Percentiles rank a stretch among this genome's conserved stretches.
Evolutionary conservation across 2,329 filamentous ascomycete genomes (phyloP).

Genomic region (Xylariomycetidae sp.): DNA sequence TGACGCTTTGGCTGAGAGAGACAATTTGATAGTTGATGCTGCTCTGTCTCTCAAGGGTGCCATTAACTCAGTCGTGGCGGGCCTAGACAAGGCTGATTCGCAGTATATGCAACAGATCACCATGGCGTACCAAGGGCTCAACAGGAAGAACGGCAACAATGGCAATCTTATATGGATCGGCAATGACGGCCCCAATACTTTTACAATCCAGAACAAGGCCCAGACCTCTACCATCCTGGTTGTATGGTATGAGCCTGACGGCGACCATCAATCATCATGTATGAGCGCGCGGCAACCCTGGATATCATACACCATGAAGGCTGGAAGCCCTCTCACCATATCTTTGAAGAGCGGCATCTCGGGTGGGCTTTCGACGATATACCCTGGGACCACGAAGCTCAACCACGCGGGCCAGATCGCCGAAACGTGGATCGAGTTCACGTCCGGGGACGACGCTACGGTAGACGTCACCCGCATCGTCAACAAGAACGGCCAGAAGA

Average conservation of each 20-base stretch:
- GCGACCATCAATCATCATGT: conserved; percentile 21
- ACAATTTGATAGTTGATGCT: too few species aligned
- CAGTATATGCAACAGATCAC: conserved; percentile 1
- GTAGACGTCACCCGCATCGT: conserved; percentile 33
- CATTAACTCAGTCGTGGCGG: too few species aligned
- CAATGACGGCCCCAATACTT: conserved; percentile 21
- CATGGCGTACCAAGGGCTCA: conserved; percentile 13
- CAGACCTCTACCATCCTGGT: conserved; percentile 18
- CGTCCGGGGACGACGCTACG: conserved; percentile 26
- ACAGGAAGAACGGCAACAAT: conserved; percentile 16
- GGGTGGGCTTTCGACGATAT: conserved; percentile 35
- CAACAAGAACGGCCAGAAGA: conserved; percentile 37
- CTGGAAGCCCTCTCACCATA: conserved; percentile 30
- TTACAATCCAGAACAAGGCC: conserved; percentile 25
- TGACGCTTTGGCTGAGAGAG: too few species aligned
- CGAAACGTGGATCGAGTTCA: conserved; percentile 42
- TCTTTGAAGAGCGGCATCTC: conserved; percentile 32
- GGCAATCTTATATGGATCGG: conserved; percentile 27
- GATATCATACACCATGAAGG: conserved; percentile 33
- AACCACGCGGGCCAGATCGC: conserved; percentile 33
- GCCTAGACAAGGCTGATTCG: too few species aligned
- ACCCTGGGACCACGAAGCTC: conserved; percentile 24
- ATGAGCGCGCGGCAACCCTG: too few species aligned
- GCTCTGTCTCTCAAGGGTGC: too few species aligned
- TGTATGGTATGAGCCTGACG: conserved; percentile 18